These are phyloP conservation scores for Triticum dicoccoides DNA, from an alignment of 176 grass and related monocot genomes.

Conservation along the genomic window DNA sequence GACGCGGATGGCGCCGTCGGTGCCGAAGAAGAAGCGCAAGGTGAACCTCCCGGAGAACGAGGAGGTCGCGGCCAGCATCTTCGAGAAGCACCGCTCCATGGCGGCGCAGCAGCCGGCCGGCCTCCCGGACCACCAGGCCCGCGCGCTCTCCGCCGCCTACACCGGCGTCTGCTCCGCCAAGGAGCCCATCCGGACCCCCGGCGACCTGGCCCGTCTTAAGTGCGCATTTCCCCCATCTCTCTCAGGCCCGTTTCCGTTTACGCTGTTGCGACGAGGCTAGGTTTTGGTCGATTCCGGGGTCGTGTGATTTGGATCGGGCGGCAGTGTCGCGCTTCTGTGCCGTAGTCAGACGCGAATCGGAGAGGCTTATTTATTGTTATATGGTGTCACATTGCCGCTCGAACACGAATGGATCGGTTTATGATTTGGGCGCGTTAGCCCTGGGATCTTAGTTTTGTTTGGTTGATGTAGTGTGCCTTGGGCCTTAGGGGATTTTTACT, in stretches of 20 bases:
- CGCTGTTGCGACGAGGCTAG: neutral
- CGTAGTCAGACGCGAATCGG: neutral
- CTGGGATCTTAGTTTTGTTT: neutral
- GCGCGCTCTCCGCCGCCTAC: slow-evolving; percentile 54
- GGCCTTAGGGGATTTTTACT: neutral
- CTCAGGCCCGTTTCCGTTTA: neutral
- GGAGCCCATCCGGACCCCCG: slow-evolving; percentile 56
- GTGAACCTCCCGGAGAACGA: slow-evolving; percentile 68
- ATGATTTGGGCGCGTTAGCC: neutral
- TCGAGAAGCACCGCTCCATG: slow-evolving; percentile 63
- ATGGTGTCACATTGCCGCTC: neutral
- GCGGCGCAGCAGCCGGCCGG: slow-evolving; percentile 20
- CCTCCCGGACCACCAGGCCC: slow-evolving; percentile 52
- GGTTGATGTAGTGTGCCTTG: neutral
- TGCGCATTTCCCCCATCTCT: neutral
- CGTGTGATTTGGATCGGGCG: neutral
- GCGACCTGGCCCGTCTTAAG: slow-evolving; percentile 64
- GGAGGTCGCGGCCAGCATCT: slow-evolving; percentile 45
- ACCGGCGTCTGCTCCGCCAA: slow-evolving; percentile 50
- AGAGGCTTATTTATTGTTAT: neutral
- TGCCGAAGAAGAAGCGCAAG: slow-evolving; percentile 20
- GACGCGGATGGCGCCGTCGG: slow-evolving; percentile 12
- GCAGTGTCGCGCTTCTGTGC: neutral
- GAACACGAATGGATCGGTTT: neutral
- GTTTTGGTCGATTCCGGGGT: neutral